Conservation (phyloP, 129 eudicot species). For the Helianthus tuberosus region DNA sequence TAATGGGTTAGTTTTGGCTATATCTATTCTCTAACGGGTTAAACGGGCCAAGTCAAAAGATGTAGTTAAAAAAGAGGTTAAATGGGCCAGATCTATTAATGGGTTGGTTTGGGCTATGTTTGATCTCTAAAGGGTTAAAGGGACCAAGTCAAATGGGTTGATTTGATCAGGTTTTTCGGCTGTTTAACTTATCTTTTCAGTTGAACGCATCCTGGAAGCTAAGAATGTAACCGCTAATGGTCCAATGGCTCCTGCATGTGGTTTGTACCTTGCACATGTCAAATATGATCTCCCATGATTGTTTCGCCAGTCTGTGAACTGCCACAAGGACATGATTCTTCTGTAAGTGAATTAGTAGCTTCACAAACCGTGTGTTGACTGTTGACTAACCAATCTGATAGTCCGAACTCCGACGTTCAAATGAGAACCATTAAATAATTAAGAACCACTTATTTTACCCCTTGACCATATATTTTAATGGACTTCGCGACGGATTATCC, state of each 20-base stretch:
- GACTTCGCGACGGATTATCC: no score
- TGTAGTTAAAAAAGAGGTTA: not conserved
- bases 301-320: conserved; percentile 6
- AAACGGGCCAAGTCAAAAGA: not conserved
- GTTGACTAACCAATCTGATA: not conserved
- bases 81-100: not conserved
- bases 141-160: no score
- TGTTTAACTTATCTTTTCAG: conserved; percentile 36
- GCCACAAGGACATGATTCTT: not conserved
- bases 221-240: conserved; percentile 72
- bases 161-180: not conserved
- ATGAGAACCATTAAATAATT: not conserved
- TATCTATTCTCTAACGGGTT: not conserved
- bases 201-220: conserved; percentile 80
- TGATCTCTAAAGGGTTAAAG: no score
- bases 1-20: not conserved
- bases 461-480: not conserved
- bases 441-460: not conserved
- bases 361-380: not conserved
- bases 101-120: no score
- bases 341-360: conserved; percentile 11
- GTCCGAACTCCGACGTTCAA: not conserved
- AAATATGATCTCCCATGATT: conserved; percentile 74
- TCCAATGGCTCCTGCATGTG: conserved; percentile 97
- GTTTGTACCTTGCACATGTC: conserved; percentile 85